Evolutionary conservation across 352 stramenopile species (phyloP), one percentile per base, ranked within the genome.

Genomic region (Phytopythium sindhum): DNA sequence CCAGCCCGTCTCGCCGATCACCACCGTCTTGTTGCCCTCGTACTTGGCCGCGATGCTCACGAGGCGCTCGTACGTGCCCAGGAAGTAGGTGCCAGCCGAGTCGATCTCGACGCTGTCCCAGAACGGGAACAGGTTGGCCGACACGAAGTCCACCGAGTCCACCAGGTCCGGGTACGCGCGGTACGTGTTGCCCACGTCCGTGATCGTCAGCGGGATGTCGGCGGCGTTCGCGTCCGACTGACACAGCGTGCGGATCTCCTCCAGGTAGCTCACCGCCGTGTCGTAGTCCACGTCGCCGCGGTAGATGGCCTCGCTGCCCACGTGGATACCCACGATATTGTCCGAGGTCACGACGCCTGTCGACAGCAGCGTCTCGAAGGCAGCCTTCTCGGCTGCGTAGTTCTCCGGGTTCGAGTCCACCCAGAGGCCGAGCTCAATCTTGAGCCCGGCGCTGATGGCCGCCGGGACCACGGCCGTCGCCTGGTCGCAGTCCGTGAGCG

Each of bases 1-100:
- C 83, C 83, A 91, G 17, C 83, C 83, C 4, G 81, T 90, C 70
- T 91, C 83, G n/a, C 72, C 75, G 14, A 91, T 68, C 59, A 89
- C 65, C n/a, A 90, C 75, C 58, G 71, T 64, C 73, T 90, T 91
- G 61, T 62, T 77, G 42, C 42, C 42, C 42, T 48, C 42, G 59
- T 77, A 73, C 11, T 63, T 60, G 37, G 41, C 61, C 23, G 72
- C 69, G 8, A 53, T 72, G 15, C 73, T 28, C 15, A 72, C 57
- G 1, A 90, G 68, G 37, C 80, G 78, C 57, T 64, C 67, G 64
- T 85, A 80, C 42, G 42, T 48, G 42, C 72, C 74, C 11, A 54
- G 48, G 44, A 90, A 84, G 31, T 69, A 63, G 23, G 68, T 60
- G 15, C 66, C 74, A 23, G 70, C 77, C 7, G 62, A 63, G 37